These are phyloP conservation scores for Mesembryanthemum crystallinum DNA, from an alignment of 148 eudicot species.

Conservation along the genomic window DNA sequence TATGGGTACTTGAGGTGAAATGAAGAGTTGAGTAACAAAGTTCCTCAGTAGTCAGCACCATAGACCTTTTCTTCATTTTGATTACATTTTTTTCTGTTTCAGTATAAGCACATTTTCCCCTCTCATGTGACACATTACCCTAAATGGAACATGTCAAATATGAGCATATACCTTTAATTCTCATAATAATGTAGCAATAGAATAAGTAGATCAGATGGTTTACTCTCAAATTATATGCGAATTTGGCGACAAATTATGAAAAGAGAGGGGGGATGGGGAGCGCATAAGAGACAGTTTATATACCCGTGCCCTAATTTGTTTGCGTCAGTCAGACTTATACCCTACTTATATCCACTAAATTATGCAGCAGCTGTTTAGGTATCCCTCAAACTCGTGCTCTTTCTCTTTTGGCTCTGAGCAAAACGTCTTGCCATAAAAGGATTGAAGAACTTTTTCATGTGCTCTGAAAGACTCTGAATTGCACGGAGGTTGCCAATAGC, in stretches of 20 bases:
- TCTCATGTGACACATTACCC: too few species aligned
- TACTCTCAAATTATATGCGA: not conserved
- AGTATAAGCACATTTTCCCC: too few species aligned
- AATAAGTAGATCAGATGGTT: not conserved
- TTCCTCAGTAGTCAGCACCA: too few species aligned
- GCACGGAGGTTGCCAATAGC: conserved; percentile 65
- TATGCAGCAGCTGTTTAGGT: conserved; percentile 24
- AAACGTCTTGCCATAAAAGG: conserved; percentile 87
- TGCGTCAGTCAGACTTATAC: not conserved
- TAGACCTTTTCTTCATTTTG: too few species aligned
- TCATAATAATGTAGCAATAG: not conserved
- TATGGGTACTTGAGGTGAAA: too few species aligned
- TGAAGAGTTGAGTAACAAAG: too few species aligned
- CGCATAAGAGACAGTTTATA: not conserved
- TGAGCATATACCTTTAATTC: not conserved
- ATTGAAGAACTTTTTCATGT: conserved; percentile 77
- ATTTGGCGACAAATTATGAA: not conserved
- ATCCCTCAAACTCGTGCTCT: conserved; percentile 68
- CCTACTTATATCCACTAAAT: not conserved
- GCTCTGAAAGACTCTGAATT: conserved; percentile 78
- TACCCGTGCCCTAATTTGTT: not conserved
- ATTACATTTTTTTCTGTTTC: too few species aligned
- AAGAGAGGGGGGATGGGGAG: not conserved
- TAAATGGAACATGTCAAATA: too few species aligned
- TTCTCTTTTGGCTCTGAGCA: conserved; percentile 63